These are phyloP conservation scores for Arthrinium phaeospermum DNA, from an alignment of 2,329 filamentous ascomycete species.

Conservation along the genomic window DNA sequence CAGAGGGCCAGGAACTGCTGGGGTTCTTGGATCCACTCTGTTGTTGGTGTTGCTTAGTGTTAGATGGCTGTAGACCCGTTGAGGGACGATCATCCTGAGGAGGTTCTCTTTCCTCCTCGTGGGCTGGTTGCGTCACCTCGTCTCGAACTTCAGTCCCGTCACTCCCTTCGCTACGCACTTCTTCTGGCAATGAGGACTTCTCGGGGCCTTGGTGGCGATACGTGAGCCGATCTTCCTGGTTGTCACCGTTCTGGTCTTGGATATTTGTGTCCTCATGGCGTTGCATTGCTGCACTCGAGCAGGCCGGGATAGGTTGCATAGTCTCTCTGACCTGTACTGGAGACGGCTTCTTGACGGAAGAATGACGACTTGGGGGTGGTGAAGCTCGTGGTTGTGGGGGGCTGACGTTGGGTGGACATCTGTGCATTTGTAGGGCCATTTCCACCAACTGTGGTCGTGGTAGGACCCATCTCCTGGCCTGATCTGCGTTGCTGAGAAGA, in stretches of 20 bases:
- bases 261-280: background rate
- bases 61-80: background rate
- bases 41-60: background rate
- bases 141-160: background rate
- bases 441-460: background rate
- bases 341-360: background rate
- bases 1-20: background rate
- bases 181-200: background rate
- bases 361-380: background rate
- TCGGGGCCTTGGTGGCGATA: background rate
- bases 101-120: background rate
- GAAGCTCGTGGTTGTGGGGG: background rate
- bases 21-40: background rate
- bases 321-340: background rate
- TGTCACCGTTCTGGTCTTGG: background rate
- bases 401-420: too few relatives aligned
- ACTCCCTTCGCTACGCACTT: background rate
- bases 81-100: background rate
- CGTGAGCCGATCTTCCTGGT: background rate
- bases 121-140: background rate
- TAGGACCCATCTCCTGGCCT: background rate
- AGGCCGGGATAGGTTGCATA: background rate
- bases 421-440: background rate
- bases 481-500: background rate
- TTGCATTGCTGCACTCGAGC: background rate